Evolutionary conservation across 352 stramenopile species (phyloP).

Genomic region (Saprolegnia diclina): DNA sequence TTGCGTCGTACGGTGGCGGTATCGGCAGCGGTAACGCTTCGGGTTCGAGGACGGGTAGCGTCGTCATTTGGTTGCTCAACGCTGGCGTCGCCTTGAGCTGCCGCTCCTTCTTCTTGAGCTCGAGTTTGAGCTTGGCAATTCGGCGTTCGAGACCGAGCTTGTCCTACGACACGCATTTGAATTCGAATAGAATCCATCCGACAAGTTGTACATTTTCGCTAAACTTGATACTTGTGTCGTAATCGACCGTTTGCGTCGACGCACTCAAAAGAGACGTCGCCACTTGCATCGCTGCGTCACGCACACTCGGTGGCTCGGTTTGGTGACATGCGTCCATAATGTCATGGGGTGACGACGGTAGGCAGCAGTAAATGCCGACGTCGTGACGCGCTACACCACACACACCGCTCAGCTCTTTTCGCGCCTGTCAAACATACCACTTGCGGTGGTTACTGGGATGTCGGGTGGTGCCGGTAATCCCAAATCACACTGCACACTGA

Average conservation of each 20-base stretch:
- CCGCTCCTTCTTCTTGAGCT: slow-evolving; percentile 37
- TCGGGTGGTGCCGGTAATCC: too few species aligned
- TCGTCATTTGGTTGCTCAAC: background rate
- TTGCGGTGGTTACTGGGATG: too few species aligned
- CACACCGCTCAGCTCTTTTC: too few species aligned
- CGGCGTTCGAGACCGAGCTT: slow-evolving; percentile 39
- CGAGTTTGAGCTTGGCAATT: slow-evolving; percentile 36
- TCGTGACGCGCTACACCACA: background rate
- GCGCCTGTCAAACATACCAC: too few species aligned
- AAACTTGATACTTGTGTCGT: background rate
- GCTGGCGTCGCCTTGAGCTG: slow-evolving; percentile 26
- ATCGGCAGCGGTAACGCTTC: background rate
- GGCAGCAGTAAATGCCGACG: background rate
- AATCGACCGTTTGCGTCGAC: background rate
- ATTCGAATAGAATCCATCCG: background rate
- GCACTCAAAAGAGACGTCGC: slow-evolving; percentile 29
- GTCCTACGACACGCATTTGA: slow-evolving; percentile 36
- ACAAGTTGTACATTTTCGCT: background rate
- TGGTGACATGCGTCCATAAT: background rate
- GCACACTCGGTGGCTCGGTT: background rate
- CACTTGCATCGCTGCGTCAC: background rate
- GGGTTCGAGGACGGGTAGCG: background rate
- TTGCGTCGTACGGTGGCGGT: background rate
- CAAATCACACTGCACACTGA: too few species aligned
- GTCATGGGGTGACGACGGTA: background rate